Percentiles rank a stretch among this genome's conserved stretches.
phyloP scores from a whole-genome alignment of 2,329 filamentous ascomycete species.

The Arthrobotrys entomopaga region DNA sequence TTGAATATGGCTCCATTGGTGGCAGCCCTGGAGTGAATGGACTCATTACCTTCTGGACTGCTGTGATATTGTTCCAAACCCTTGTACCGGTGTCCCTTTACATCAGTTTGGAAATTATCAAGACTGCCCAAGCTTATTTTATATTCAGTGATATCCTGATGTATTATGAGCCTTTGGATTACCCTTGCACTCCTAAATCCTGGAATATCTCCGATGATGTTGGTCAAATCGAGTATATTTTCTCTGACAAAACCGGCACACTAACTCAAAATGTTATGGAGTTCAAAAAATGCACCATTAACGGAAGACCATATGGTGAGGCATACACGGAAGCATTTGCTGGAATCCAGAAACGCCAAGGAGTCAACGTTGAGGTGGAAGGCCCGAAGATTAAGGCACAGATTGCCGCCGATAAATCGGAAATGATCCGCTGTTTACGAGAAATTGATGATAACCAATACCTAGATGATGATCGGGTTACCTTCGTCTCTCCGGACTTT shows the following conservation, averaged over 20 bases:
- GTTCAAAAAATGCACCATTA: slow-evolving; percentile 98
- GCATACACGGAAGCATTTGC: slow-evolving; percentile 97
- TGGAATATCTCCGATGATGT: slow-evolving; percentile 99
- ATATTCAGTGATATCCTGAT: slow-evolving; percentile 96
- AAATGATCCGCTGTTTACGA: slow-evolving; percentile 78
- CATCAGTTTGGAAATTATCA: slow-evolving; percentile 95
- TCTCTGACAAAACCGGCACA: slow-evolving; percentile 92
- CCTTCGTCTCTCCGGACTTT: slow-evolving; percentile 91
- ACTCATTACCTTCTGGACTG: slow-evolving; percentile 97
- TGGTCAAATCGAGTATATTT: slow-evolving; percentile 98
- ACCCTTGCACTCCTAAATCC: slow-evolving; percentile 94
- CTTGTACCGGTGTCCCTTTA: slow-evolving; percentile 98
- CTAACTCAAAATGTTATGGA: slow-evolving; percentile 96
- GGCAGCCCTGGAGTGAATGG: slow-evolving; percentile 79
- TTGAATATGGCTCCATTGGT: slow-evolving; percentile 87
- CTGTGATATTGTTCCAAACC: slow-evolving; percentile 95
- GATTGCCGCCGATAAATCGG: slow-evolving; percentile 79
- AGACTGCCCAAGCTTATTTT: slow-evolving; percentile 91
- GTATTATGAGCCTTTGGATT: slow-evolving; percentile 95
- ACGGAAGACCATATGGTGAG: slow-evolving; percentile 95
- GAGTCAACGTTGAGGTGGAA: slow-evolving; percentile 85
- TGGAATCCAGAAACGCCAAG: slow-evolving; percentile 91
- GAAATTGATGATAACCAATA: slow-evolving; percentile 88
- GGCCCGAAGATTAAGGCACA: slow-evolving; percentile 76
- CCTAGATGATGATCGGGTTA: slow-evolving; percentile 86